Conservation (phyloP, 345 rosid species). For the Gynandropsis gynandra region DNA sequence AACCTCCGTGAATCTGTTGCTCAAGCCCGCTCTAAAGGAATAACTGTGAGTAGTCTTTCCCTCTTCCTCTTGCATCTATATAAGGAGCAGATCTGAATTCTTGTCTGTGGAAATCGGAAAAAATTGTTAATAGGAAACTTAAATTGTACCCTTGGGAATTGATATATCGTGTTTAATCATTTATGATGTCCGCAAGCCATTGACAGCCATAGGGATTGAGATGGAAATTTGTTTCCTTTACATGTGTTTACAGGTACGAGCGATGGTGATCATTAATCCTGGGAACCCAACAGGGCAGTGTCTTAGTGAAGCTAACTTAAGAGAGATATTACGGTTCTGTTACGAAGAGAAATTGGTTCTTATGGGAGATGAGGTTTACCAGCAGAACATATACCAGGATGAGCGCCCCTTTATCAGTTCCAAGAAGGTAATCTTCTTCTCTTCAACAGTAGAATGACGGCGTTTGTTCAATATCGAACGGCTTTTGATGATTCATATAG, state of each 20-base stretch:
- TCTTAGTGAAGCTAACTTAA: constrained; percentile 81
- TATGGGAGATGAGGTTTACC: constrained; percentile 98
- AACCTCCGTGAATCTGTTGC: constrained; percentile 74
- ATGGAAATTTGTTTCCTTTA: not conserved
- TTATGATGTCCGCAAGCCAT: not conserved
- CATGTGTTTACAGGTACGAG: constrained; percentile 56
- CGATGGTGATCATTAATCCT: constrained; percentile 98
- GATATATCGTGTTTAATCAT: not conserved
- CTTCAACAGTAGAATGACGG: too few species aligned
- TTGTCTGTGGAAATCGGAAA: not conserved
- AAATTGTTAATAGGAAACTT: too few species aligned
- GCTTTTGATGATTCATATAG: constrained; percentile 1
- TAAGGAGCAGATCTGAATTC: constrained; percentile 5
- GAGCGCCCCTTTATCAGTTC: constrained; percentile 91
- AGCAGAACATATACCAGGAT: constrained; percentile 94
- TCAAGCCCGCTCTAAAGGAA: constrained; percentile 74
- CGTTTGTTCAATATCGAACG: too few species aligned
- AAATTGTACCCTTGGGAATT: too few species aligned
- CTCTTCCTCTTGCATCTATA: constrained; percentile 5
- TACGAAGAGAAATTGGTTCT: constrained; percentile 67
- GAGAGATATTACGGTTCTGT: constrained; percentile 77
- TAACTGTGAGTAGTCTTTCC: constrained; percentile 51
- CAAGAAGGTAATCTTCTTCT: constrained; percentile 54
- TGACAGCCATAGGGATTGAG: not conserved
- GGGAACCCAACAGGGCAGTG: constrained; percentile 99